Conservation (phyloP, 306 rosid species). For the Rubus parviflorus region DNA sequence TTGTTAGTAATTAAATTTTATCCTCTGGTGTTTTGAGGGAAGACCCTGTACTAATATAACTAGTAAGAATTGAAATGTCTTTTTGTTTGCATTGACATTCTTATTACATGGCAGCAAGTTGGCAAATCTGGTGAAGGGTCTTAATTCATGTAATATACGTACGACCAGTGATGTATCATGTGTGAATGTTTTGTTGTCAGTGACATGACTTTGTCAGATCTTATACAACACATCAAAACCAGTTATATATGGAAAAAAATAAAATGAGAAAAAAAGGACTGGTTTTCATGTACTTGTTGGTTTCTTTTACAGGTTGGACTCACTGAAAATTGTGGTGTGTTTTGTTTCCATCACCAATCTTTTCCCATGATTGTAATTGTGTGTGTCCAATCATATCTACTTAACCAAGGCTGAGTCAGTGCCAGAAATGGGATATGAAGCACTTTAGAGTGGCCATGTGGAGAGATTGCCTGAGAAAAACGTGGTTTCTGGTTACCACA, state of each 20-base stretch:
- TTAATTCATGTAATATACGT: neutral
- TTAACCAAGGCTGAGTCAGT: constrained; percentile 81
- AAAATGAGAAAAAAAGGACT: neutral
- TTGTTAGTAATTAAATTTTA: too few relatives aligned
- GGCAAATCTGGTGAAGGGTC: constrained; percentile 70
- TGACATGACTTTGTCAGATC: neutral
- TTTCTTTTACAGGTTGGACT: constrained; percentile 48
- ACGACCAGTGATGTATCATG: neutral
- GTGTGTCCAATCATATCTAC: constrained; percentile 65
- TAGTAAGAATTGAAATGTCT: too few relatives aligned
- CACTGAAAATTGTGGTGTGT: constrained; percentile 72
- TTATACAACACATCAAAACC: neutral
- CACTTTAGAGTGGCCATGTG: constrained; percentile 63
- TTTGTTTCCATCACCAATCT: constrained; percentile 64
- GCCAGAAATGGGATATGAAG: constrained; percentile 73
- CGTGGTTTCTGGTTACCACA: constrained; percentile 77
- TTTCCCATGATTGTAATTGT: constrained; percentile 71
- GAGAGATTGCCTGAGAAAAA: constrained; percentile 85
- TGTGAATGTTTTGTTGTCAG: neutral
- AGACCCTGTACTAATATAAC: too few relatives aligned
- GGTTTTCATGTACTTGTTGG: neutral
- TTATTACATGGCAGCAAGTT: constrained; percentile 52
- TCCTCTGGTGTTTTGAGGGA: too few relatives aligned
- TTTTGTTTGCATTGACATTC: constrained; percentile 20
- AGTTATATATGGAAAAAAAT: neutral